A percentile compares a stretch with the other conserved stretches of the same genome.
phyloP scores from a whole-genome alignment of 768 basidiomycete species.

The Lactarius pseudohatsudake region DNA sequence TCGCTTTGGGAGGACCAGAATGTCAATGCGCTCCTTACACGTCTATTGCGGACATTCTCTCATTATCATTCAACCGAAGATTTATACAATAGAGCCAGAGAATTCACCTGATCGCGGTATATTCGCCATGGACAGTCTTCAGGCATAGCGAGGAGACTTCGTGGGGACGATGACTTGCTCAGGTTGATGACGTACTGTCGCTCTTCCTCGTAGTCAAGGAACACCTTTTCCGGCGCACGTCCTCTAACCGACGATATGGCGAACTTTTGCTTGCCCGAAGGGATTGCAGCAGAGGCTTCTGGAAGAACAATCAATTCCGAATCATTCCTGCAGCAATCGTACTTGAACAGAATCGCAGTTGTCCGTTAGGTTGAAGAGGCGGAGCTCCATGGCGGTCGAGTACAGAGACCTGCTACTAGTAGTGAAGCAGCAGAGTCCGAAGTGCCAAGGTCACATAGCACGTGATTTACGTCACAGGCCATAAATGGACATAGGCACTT shows the following conservation, averaged over 20 bases:
- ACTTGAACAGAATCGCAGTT: conserved; percentile 32
- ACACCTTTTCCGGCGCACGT: conserved; percentile 30
- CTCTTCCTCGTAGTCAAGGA: conserved; percentile 9
- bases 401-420: not conserved
- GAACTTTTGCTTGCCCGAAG: conserved; percentile 19
- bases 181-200: conserved; percentile 9
- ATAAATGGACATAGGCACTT: not conserved
- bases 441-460: not conserved
- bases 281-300: conserved; percentile 22
- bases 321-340: not conserved
- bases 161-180: conserved; percentile 3
- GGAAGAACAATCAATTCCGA: not conserved
- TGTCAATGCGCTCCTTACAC: conserved; percentile 42
- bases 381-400: conserved; percentile 31
- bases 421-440: not conserved
- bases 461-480: conserved; percentile 4
- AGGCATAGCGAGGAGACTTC: conserved; percentile 40
- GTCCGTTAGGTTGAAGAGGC: conserved; percentile 41
- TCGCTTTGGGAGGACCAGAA: conserved; percentile 62
- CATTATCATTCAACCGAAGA: not conserved
- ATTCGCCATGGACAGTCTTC: conserved; percentile 57
- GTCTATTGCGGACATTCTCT: conserved; percentile 39
- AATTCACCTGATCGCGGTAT: conserved; percentile 53
- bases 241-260: conserved; percentile 1
- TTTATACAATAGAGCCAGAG: not conserved